Evolutionary conservation across 768 basidiomycete species (phyloP).

Genomic region (Auricularia heimuer): DNA sequence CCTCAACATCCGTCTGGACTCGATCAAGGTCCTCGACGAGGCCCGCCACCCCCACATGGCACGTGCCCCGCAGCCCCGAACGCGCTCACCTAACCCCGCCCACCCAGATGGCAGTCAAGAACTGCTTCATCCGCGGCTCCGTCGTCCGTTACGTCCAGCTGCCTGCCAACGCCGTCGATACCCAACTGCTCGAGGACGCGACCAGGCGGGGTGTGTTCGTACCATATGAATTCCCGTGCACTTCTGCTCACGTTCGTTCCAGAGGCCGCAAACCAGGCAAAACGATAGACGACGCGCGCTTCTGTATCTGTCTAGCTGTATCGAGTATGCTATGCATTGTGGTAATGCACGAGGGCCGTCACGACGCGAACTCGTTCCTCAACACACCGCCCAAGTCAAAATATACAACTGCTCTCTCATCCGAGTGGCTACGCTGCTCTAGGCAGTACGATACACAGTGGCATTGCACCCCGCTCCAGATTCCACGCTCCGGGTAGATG

Average conservation of each 20-base stretch:
- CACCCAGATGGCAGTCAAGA: conserved; percentile 90
- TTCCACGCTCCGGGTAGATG: neutral
- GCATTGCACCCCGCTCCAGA: neutral
- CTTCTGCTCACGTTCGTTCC: conserved; percentile 3
- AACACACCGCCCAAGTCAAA: neutral
- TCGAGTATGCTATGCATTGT: neutral
- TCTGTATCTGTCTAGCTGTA: neutral
- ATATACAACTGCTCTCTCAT: neutral
- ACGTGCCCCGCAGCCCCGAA: conserved; percentile 13
- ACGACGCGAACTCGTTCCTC: neutral
- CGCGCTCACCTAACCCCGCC: neutral
- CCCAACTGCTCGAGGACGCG: conserved; percentile 90
- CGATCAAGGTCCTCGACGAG: conserved; percentile 86
- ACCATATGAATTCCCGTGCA: neutral
- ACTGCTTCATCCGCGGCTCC: conserved; percentile 97
- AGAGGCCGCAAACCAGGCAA: conserved; percentile 35
- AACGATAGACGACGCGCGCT: conserved; percentile 16
- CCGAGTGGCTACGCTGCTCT: neutral
- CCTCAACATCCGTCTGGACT: conserved; percentile 92
- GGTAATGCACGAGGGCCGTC: neutral
- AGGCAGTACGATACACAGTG: neutral
- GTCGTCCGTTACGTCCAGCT: conserved; percentile 97
- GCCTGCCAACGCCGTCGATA: conserved; percentile 87
- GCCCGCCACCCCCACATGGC: conserved; percentile 97
- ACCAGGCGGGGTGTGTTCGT: conserved; percentile 72